A percentile compares a stretch with the other conserved stretches of the same genome.
These are phyloP conservation scores for Clitoria ternatea DNA, from an alignment of 306 rosid genomes.

Conservation along the genomic window DNA sequence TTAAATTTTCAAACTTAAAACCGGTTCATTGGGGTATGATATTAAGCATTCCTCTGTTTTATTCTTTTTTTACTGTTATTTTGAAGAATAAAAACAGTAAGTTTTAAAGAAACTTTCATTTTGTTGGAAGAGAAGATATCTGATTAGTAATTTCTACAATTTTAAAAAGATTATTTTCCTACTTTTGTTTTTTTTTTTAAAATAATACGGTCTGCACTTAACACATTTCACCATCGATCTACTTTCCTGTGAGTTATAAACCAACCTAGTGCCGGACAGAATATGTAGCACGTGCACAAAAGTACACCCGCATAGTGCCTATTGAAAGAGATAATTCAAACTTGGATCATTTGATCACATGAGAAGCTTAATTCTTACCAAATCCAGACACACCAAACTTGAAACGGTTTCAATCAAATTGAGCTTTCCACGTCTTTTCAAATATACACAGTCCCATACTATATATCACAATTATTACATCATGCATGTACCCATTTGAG, in stretches of 20 bases:
- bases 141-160: too few species aligned
- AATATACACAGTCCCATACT: slow-evolving; percentile 9
- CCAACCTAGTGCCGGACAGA: slow-evolving; percentile 37
- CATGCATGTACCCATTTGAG: slow-evolving; percentile 18
- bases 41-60: too few species aligned
- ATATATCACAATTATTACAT: slow-evolving; percentile 25
- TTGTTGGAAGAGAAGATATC: too few species aligned
- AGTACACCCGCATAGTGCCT: slow-evolving; percentile 51
- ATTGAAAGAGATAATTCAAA: slow-evolving; percentile 17
- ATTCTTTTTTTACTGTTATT: too few species aligned
- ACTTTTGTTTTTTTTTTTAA: too few species aligned
- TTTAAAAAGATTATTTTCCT: too few species aligned
- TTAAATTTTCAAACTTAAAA: background rate
- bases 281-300: slow-evolving; percentile 62
- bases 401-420: background rate
- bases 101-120: too few species aligned
- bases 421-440: slow-evolving; percentile 33
- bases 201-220: background rate
- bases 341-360: background rate
- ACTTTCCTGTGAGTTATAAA: slow-evolving; percentile 23
- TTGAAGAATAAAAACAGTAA: too few species aligned
- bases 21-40: too few species aligned
- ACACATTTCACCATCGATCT: background rate
- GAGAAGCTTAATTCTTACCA: slow-evolving; percentile 4
- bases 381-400: background rate